phyloP scores from a whole-genome alignment of 1,284 basidiomycete species.

The Puccinia coronata region DNA sequence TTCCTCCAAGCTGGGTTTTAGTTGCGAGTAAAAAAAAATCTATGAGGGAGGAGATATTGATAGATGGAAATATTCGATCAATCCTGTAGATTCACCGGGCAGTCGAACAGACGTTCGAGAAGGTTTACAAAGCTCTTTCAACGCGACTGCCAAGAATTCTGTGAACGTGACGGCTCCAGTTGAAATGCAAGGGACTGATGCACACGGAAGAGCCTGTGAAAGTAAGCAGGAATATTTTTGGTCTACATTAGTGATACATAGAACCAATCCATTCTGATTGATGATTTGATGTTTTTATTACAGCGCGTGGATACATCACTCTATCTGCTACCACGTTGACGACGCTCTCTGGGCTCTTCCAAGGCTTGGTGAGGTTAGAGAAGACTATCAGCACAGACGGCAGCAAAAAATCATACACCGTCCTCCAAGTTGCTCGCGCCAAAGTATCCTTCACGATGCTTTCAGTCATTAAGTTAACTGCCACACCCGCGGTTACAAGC shows the following conservation, averaged over 20 bases:
- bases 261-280: neutral
- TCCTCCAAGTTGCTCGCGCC: conserved; percentile 1
- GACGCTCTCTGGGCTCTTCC: conserved; percentile 30
- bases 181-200: conserved; percentile 32
- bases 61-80: neutral
- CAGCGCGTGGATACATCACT: conserved; percentile 31
- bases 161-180: conserved; percentile 3
- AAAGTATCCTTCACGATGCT: conserved; percentile 35
- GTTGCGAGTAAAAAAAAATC: neutral
- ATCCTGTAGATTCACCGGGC: conserved; percentile 14
- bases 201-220: conserved; percentile 28
- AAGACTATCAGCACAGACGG: conserved; percentile 30
- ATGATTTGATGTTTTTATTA: neutral
- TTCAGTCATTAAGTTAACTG: conserved; percentile 36
- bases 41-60: neutral
- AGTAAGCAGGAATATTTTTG: conserved; percentile 1
- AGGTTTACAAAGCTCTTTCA: neutral
- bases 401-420: neutral
- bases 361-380: conserved; percentile 23
- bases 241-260: neutral
- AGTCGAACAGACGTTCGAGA: neutral
- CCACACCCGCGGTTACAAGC: conserved; percentile 19
- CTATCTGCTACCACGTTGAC: conserved; percentile 30
- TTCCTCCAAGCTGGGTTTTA: neutral
- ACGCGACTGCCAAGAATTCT: conserved; percentile 1